Base-by-base conservation (phyloP, 2,329 filamentous ascomycete genomes). In the Volutella citrinella region DNA sequence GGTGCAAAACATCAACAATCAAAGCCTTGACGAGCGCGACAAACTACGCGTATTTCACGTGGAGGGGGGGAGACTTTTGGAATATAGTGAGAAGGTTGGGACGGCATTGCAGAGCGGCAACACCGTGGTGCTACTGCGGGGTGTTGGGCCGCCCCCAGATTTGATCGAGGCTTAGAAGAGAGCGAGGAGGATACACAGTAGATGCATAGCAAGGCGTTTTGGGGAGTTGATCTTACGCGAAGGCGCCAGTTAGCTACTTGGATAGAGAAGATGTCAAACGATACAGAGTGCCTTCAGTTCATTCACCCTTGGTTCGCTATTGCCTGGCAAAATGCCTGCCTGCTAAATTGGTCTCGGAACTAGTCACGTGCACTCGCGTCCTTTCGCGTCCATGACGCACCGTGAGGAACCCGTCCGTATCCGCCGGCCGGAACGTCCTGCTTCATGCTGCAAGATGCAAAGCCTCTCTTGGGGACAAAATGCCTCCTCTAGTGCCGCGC, bases 1-100 rank as follows among this genome's bases (percentile, higher is more conserved):
- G 64, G 80, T 94, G 8, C 75, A 85, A 54, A 95, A 95, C 48
- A 63, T 91, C 44, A 95, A 95, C 55, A 94, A 94, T 52, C 74
- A 84, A 49, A 82, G 79, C 1, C 76, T 74, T 4, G 75, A 82
- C 10, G 87, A 94, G 65, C 81, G 84, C 57, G 82, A 89, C 39
- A 84, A 84, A 61, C 60, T 98, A 46, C 69, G 93, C 8, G 80
- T 98, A 0, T 98, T 95, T 55, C 90, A 97, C 58, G 87, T 98
- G 1, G 90, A 98, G 57, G 87, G 84, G 0, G 93, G 93, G 0
- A 70, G 88, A 38, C 61, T 98, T 43, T 62, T 98, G 44, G 90
- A 93, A 40, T 98, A 94, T 54, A 80, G 76, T 16, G 90, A 96
- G 63, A 90, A 91, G 68, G 70, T 95, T 35, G 89, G 88, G 5